Evolutionary conservation across 768 basidiomycete genomes (phyloP).

Genomic region (Macrolepiota albuminosa): DNA sequence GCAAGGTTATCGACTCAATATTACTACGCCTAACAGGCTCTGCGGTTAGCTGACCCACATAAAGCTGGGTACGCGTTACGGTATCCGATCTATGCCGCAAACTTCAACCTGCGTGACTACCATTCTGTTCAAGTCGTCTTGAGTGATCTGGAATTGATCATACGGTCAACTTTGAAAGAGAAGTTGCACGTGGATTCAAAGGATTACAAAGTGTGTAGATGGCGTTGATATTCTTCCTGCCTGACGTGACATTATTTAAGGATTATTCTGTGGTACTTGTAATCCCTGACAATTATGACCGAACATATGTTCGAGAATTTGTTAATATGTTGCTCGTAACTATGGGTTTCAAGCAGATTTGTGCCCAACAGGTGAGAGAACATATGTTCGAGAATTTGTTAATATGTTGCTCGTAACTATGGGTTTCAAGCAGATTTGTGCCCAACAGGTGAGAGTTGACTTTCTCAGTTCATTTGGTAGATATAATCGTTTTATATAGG

Average conservation of each 20-base stretch:
- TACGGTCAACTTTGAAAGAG: constrained; percentile 56
- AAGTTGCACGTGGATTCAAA: constrained; percentile 46
- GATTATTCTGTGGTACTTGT: constrained; percentile 84
- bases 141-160: constrained; percentile 73
- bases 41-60: constrained; percentile 65
- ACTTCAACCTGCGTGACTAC: constrained; percentile 83
- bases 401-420: constrained; percentile 70
- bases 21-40: constrained; percentile 40
- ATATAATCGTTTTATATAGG: constrained; percentile 39
- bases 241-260: constrained; percentile 33
- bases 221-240: neutral
- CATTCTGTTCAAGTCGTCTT: constrained; percentile 61
- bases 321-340: constrained; percentile 64
- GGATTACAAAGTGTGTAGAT: constrained; percentile 54
- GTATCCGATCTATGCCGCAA: constrained; percentile 79
- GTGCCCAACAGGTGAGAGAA: too few species aligned
- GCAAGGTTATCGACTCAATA: neutral
- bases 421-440: constrained; percentile 91
- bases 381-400: constrained; percentile 75
- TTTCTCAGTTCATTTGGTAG: neutral
- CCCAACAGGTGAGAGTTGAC: constrained; percentile 67
- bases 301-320: constrained; percentile 76
- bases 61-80: constrained; percentile 66
- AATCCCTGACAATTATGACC: constrained; percentile 89
- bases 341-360: constrained; percentile 92